Evolutionary conservation across 164 flowering plant species (phyloP).

Genomic region (Santalum album): DNA sequence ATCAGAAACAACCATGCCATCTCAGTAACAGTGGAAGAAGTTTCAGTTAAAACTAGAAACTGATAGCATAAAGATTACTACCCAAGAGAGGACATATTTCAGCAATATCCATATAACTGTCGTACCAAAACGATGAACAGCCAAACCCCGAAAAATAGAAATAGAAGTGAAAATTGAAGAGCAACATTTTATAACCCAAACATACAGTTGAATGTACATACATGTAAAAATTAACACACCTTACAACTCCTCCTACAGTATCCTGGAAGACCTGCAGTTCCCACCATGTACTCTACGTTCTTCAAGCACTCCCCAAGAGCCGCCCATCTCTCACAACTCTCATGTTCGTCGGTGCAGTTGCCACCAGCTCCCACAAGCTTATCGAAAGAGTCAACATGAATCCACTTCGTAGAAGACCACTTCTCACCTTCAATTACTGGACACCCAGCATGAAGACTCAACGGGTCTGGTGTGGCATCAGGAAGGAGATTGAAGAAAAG

Average conservation of each 20-base stretch:
- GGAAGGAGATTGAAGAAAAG: constrained; percentile 86
- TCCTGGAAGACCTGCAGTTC: constrained; percentile 69
- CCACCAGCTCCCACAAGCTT: constrained; percentile 36
- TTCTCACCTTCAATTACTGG: constrained; percentile 96
- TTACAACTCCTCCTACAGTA: constrained; percentile 83
- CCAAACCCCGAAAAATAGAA: too few species aligned
- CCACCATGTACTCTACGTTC: constrained; percentile 89
- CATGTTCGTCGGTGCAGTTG: constrained; percentile 52
- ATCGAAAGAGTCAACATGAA: constrained; percentile 80
- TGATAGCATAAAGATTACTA: too few species aligned
- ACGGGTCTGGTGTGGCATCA: constrained; percentile 54
- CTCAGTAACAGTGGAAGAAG: too few species aligned
- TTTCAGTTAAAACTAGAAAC: too few species aligned
- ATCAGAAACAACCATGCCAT: too few species aligned
- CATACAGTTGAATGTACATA: not conserved
- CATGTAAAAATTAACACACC: constrained; percentile 60
- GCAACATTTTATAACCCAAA: too few species aligned
- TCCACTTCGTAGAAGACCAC: constrained; percentile 99
- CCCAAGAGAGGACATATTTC: too few species aligned
- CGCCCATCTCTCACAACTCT: constrained; percentile 78
- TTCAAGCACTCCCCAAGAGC: constrained; percentile 84
- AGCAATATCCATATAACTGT: too few species aligned
- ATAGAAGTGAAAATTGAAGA: too few species aligned
- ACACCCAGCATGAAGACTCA: constrained; percentile 88
- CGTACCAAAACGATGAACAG: too few species aligned